These are phyloP conservation scores for Ailanthus altissimus DNA, from an alignment of 345 rosid genomes.

Conservation along the genomic window DNA sequence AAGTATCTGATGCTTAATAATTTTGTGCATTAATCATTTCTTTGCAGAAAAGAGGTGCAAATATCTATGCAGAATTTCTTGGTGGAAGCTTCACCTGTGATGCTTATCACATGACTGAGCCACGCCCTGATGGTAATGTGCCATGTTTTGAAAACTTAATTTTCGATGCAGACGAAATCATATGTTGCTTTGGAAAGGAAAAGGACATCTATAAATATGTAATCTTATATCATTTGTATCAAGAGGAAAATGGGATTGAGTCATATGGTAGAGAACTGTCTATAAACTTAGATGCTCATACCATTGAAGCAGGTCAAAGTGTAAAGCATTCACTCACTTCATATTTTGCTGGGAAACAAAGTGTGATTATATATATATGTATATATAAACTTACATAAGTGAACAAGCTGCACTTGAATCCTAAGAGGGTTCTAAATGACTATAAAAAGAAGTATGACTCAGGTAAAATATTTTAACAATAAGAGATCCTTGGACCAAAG, in stretches of 20 bases:
- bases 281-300: no score
- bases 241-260: background rate
- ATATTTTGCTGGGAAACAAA: no score
- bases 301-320: no score
- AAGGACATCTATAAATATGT: background rate
- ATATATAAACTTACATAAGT: no score
- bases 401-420: background rate
- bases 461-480: no score
- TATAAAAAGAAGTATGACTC: no score
- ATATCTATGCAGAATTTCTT: slow-evolving; percentile 86
- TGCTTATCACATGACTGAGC: slow-evolving; percentile 98
- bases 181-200: background rate
- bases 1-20: background rate
- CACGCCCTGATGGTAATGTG: slow-evolving; percentile 79
- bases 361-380: no score
- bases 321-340: no score
- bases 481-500: no score
- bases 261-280: background rate
- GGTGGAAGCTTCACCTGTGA: slow-evolving; percentile 97
- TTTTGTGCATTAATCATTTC: slow-evolving; percentile 7
- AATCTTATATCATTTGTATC: background rate
- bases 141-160: slow-evolving; percentile 6
- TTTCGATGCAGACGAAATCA: background rate
- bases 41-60: slow-evolving; percentile 81
- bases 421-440: background rate